Conservation (phyloP, 371 early-diverging fungal genomes). For the Mortierella sp. region DNA sequence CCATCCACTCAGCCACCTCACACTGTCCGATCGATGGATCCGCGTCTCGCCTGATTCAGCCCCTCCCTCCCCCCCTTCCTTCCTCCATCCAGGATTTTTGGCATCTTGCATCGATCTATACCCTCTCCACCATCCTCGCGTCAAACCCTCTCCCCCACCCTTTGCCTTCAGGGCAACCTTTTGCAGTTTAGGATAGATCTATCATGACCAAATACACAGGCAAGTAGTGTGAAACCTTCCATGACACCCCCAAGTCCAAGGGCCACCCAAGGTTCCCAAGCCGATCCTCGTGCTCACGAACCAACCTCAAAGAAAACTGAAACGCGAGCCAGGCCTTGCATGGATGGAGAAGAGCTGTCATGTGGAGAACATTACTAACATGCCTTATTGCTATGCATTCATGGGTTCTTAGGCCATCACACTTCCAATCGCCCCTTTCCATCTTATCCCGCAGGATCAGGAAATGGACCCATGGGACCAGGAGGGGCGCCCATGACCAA, state of each 20-base stretch:
- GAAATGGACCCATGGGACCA: slow-evolving; percentile 23
- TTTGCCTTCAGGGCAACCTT: too few relatives aligned
- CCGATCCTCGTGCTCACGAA: not conserved
- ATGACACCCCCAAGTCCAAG: too few relatives aligned
- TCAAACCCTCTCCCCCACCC: not conserved
- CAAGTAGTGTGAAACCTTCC: too few relatives aligned
- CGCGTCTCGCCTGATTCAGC: not conserved
- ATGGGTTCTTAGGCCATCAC: slow-evolving; percentile 19
- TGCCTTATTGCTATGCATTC: not conserved
- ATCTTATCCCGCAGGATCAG: slow-evolving; percentile 44
- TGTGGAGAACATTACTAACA: not conserved
- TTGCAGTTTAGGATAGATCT: not conserved
- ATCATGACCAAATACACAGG: slow-evolving; percentile 38
- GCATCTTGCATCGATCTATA: not conserved
- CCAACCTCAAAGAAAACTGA: not conserved
- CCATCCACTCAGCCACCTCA: too few relatives aligned
- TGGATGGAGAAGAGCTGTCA: too few relatives aligned
- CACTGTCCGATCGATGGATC: slow-evolving; percentile 16
- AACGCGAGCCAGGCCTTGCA: too few relatives aligned
- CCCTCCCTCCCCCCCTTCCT: not conserved
- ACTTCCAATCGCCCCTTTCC: slow-evolving; percentile 30
- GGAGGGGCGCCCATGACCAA: slow-evolving; percentile 19
- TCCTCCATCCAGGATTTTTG: too few relatives aligned
- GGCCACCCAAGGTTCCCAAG: too few relatives aligned
- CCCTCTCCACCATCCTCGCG: not conserved